These are phyloP conservation scores for Pichiaceae sp. DNA, from an alignment of 1,139 yeast genomes.

Conservation along the genomic window DNA sequence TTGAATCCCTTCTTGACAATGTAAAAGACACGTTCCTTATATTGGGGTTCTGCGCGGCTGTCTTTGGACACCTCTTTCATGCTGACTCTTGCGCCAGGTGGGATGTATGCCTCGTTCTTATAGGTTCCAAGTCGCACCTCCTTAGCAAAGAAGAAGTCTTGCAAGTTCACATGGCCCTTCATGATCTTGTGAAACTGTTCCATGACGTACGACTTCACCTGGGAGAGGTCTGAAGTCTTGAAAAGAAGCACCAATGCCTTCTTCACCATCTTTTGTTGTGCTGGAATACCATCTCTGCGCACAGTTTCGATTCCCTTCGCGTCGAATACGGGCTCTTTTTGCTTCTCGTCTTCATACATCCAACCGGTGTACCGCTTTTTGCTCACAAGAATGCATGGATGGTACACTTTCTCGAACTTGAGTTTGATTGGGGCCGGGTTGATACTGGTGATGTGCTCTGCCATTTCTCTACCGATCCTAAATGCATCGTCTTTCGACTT, in stretches of 20 bases:
- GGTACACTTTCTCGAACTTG: conserved; percentile 88
- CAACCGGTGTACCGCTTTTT: conserved; percentile 90
- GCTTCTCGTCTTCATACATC: conserved; percentile 54
- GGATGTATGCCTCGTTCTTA: conserved; percentile 60
- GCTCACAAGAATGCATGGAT: conserved; percentile 73
- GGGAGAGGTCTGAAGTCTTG: conserved; percentile 62
- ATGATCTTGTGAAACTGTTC: conserved; percentile 61
- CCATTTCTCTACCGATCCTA: conserved; percentile 60
- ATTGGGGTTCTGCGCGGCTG: conserved; percentile 74
- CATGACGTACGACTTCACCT: conserved; percentile 56
- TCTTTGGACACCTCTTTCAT: conserved; percentile 55
- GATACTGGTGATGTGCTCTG: conserved; percentile 48
- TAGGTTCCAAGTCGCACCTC: conserved; percentile 83
- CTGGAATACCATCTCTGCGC: conserved; percentile 89
- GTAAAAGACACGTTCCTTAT: conserved; percentile 81
- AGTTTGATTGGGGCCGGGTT: conserved; percentile 78
- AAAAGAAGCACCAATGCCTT: conserved; percentile 60
- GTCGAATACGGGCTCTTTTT: conserved; percentile 62
- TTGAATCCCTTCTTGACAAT: conserved; percentile 64
- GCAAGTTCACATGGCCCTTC: conserved; percentile 52
- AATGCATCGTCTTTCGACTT: conserved; percentile 72
- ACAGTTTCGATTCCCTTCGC: conserved; percentile 97
- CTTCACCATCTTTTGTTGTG: conserved; percentile 78
- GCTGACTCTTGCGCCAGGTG: conserved; percentile 88
- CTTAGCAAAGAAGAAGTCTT: conserved; percentile 87